Percentiles rank a stretch among this genome's conserved stretches.
Conservation (phyloP, 306 rosid genomes). For the Luffa aegyptiaca region DNA sequence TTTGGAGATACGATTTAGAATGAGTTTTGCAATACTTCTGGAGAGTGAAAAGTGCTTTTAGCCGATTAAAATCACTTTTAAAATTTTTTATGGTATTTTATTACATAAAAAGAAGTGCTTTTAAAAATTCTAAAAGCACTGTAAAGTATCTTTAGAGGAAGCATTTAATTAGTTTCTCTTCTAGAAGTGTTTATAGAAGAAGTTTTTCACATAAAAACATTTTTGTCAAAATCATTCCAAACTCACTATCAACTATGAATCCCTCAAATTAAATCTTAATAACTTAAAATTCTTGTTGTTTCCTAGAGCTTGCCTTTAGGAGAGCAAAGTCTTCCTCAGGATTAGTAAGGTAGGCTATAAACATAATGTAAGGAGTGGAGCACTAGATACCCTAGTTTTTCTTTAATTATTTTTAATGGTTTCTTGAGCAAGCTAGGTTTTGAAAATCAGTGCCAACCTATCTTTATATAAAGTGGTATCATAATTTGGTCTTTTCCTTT, state of each 20-base stretch:
- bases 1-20: not conserved
- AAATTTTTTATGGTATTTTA: not conserved
- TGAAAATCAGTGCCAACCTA: not conserved
- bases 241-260: too few species aligned
- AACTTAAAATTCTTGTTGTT: too few species aligned
- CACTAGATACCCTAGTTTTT: not conserved
- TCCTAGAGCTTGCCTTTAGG: too few species aligned
- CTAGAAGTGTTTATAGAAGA: not conserved
- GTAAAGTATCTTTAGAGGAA: not conserved
- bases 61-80: not conserved
- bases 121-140: not conserved
- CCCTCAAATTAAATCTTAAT: too few species aligned
- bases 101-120: not conserved
- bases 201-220: not conserved
- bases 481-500: not conserved
- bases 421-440: slow-evolving; percentile 1
- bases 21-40: not conserved
- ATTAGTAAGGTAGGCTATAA: not conserved
- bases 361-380: not conserved
- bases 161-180: not conserved
- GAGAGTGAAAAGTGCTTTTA: not conserved
- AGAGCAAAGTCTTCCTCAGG: not conserved
- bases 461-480: not conserved
- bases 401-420: not conserved
- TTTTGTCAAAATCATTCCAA: not conserved